Conservation (phyloP, 257 asterid species). For the Eucommia ulmoides region DNA sequence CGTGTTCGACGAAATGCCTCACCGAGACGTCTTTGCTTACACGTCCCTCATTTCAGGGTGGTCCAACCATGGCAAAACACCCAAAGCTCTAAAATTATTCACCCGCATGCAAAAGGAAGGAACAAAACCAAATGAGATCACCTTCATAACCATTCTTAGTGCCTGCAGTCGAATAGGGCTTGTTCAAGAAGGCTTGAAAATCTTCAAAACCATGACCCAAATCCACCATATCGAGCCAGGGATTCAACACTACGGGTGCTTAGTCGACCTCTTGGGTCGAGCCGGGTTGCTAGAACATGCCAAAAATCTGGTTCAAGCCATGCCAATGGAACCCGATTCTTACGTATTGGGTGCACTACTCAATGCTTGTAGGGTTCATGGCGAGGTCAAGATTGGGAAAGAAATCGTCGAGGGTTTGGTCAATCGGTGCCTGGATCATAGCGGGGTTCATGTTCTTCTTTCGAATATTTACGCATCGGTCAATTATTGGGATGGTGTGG, state of each 20-base stretch:
- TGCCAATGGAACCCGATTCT: conserved; percentile 33
- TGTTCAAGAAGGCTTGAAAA: conserved; percentile 34
- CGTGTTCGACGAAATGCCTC: conserved; percentile 24
- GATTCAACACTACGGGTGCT: conserved; percentile 35
- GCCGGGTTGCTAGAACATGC: conserved; percentile 34
- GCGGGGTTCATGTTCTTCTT: conserved; percentile 32
- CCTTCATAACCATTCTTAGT: conserved; percentile 28
- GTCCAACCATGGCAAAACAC: conserved; percentile 34
- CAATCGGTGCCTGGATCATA: conserved; percentile 17
- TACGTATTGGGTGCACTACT: conserved; percentile 36
- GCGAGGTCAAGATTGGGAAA: conserved; percentile 18
- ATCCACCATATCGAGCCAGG: conserved; percentile 27
- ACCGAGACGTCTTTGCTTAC: conserved; percentile 29
- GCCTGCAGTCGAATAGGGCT: conserved; percentile 43
- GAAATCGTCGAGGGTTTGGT: conserved; percentile 15
- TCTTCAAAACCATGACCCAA: conserved; percentile 25
- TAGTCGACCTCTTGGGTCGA: conserved; percentile 41
- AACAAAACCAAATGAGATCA: conserved; percentile 33
- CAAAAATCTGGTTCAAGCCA: conserved; percentile 16
- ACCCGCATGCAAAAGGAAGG: conserved; percentile 36
- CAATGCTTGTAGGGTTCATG: conserved; percentile 35
- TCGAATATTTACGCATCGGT: conserved; percentile 38
- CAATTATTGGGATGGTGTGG: conserved; percentile 41
- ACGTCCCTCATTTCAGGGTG: conserved; percentile 40
- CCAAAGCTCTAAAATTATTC: conserved; percentile 23